Conservation (phyloP, 2,329 filamentous ascomycete species). For the Lasiodiplodia sp. region DNA sequence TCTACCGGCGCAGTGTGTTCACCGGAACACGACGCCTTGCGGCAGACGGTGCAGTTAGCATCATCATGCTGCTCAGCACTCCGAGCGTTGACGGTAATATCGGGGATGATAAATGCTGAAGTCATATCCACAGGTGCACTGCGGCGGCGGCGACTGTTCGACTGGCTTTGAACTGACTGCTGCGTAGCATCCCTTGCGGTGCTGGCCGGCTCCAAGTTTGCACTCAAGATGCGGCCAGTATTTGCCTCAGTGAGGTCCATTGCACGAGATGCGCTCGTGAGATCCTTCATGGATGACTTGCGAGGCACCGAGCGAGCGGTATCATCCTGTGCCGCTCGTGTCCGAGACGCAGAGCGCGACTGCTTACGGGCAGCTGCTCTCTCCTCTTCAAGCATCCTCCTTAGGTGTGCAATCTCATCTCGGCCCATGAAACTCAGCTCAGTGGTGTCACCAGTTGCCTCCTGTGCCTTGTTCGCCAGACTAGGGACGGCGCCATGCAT, state of each 20-base stretch:
- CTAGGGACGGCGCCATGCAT: slow-evolving; percentile 37
- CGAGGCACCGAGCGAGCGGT: slow-evolving; percentile 43
- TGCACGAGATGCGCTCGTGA: slow-evolving; percentile 26
- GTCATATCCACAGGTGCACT: slow-evolving; percentile 63
- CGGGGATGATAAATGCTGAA: slow-evolving; percentile 69
- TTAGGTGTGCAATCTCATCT: slow-evolving; percentile 60
- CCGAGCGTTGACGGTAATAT: slow-evolving; percentile 61
- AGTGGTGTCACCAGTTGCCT: slow-evolving; percentile 49
- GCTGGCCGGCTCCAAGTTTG: slow-evolving; percentile 20
- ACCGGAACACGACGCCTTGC: slow-evolving; percentile 47
- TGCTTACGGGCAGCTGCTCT: slow-evolving; percentile 44
- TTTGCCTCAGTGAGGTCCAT: slow-evolving; percentile 29
- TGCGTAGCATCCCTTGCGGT: slow-evolving; percentile 49
- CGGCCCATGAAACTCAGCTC: slow-evolving; percentile 63
- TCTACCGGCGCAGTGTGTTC: slow-evolving; percentile 42
- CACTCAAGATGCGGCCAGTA: slow-evolving; percentile 29
- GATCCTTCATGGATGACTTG: slow-evolving; percentile 31
- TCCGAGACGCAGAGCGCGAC: slow-evolving; percentile 28
- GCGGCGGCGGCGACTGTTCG: slow-evolving; percentile 60
- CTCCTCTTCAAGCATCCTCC: slow-evolving; percentile 64
- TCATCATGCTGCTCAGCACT: slow-evolving; percentile 55
- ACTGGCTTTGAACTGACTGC: slow-evolving; percentile 57
- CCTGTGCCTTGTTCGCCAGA: slow-evolving; percentile 23
- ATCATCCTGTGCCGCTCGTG: slow-evolving; percentile 51
- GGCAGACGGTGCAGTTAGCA: slow-evolving; percentile 65